Base-by-base conservation (phyloP, 2,329 filamentous ascomycete genomes). In the Aureobasidium mangrovei region DNA sequence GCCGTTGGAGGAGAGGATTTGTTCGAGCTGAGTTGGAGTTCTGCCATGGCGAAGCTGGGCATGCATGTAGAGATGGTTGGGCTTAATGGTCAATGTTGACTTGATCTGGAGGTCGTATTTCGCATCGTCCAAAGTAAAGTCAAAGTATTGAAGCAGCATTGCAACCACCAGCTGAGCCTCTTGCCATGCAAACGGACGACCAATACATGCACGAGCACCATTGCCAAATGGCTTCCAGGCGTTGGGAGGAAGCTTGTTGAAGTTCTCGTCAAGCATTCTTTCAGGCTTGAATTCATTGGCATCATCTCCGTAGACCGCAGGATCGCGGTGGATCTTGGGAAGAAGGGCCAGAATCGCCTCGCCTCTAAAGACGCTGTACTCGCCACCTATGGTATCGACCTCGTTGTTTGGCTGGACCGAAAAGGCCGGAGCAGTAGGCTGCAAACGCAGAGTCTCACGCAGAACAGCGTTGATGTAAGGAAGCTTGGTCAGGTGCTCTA, bases 181-280 rank as follows among this genome's bases (percentile, higher is more conserved):
- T 63, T 91, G 86, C 82, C 83, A 86, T 1, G 86, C 85, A 64
- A 90, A 90, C 0, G 80, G 76, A 1, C 85, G 73, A 3, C 86
- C 86, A 57, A 90, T 89, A 60, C 86, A 91, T 1, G 74, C 83
- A 52, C 86, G 73, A 58, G 78, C 74, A 1, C 86, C 86, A 56
- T 86, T 85, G 1, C 86, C 87, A 60, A 90, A 91, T 3, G 86
- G 84, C 69, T 69, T 63, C 65, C 66, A 67, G n/a, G 63, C 49
- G 26, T 65, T 63, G 7, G 60, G 60, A 1, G 67, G 67, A 28
- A 69, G 54, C 32, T 62, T 62, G 57, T 81, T 78, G 61, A 88
- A 89, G 27, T 78, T 75, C 10, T 83, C 84, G 38, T 86, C 82
- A 0, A 84, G 68, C 84, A 89, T 87, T 7, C 85, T 75, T 64